Evolutionary conservation across 2,329 filamentous ascomycete genomes (phyloP).

Genomic region (Cordyceps javanica): DNA sequence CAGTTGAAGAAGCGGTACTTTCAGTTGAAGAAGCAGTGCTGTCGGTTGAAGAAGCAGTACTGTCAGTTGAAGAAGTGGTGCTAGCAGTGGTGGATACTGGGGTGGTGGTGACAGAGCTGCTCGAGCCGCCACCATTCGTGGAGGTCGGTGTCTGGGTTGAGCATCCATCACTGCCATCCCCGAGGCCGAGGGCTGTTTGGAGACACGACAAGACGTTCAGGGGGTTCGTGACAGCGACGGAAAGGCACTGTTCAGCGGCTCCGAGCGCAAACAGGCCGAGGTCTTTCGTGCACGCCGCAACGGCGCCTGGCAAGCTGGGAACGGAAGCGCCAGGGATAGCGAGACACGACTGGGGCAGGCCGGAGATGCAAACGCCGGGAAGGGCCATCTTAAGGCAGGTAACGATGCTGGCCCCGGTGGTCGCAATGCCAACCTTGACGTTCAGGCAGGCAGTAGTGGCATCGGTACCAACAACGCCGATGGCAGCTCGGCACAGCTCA

Average conservation of each 20-base stretch:
- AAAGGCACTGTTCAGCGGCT: not conserved
- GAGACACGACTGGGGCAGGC: not conserved
- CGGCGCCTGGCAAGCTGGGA: not conserved
- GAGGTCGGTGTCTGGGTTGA: not conserved
- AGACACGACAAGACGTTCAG: conserved; percentile 1
- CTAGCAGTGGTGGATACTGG: not conserved
- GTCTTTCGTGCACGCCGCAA: not conserved
- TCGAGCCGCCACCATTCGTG: not conserved
- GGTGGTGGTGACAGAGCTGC: not conserved
- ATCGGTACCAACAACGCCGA: not conserved
- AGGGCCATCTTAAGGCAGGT: not conserved
- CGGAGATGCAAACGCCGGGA: not conserved
- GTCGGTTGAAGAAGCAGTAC: not conserved
- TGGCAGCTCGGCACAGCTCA: not conserved
- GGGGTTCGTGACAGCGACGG: not conserved
- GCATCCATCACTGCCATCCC: not conserved
- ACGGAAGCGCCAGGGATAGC: not conserved
- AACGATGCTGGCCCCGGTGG: not conserved
- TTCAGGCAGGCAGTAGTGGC: not conserved
- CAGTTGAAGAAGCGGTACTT: too few species aligned
- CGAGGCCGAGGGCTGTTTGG: not conserved
- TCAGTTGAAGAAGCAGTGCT: not conserved
- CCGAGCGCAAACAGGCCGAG: conserved; percentile 1
- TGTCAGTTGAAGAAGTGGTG: not conserved
- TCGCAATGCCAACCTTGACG: not conserved